These are phyloP conservation scores for Yarrowia sp. DNA, from an alignment of 805 yeast species.

Conservation along the genomic window DNA sequence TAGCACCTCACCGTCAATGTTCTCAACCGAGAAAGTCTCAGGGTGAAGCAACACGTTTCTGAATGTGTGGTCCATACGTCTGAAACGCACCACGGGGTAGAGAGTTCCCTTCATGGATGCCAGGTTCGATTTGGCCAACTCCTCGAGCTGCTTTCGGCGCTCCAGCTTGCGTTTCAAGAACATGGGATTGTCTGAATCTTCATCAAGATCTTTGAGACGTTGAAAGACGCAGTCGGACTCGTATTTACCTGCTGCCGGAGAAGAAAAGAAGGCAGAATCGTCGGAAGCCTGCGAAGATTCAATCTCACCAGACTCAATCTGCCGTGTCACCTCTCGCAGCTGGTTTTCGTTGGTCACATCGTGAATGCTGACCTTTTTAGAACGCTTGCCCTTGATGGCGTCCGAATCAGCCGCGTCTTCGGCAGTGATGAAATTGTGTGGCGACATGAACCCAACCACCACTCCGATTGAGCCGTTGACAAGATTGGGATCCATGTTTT, in stretches of 20 bases:
- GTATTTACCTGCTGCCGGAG: background rate
- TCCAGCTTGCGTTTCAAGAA: conserved; percentile 13
- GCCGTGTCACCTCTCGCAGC: background rate
- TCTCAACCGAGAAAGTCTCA: conserved; percentile 82
- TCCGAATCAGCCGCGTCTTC: conserved; percentile 37
- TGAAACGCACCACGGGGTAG: conserved; percentile 81
- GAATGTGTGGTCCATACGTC: conserved; percentile 70
- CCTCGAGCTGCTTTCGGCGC: conserved; percentile 13
- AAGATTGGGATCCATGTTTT: conserved; percentile 73
- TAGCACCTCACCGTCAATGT: conserved; percentile 68
- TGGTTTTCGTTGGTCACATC: conserved; percentile 11
- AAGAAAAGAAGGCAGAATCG: conserved; percentile 5
- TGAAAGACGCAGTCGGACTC: conserved; percentile 33
- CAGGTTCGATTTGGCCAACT: conserved; percentile 1
- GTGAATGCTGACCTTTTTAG: conserved; percentile 2
- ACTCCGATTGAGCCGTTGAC: conserved; percentile 94
- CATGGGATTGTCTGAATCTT: conserved; percentile 40
- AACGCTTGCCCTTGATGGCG: background rate
- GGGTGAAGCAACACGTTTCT: conserved; percentile 81
- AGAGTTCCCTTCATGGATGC: conserved; percentile 36
- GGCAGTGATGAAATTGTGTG: conserved; percentile 42
- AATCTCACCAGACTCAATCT: background rate
- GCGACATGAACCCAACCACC: conserved; percentile 62
- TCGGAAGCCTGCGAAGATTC: conserved; percentile 18
- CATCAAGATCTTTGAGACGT: conserved; percentile 31